Percentiles rank a stretch among this genome's conserved stretches.
phyloP scores from a whole-genome alignment of 73 alveolate genomes.

The Paraurostyla sp. region DNA sequence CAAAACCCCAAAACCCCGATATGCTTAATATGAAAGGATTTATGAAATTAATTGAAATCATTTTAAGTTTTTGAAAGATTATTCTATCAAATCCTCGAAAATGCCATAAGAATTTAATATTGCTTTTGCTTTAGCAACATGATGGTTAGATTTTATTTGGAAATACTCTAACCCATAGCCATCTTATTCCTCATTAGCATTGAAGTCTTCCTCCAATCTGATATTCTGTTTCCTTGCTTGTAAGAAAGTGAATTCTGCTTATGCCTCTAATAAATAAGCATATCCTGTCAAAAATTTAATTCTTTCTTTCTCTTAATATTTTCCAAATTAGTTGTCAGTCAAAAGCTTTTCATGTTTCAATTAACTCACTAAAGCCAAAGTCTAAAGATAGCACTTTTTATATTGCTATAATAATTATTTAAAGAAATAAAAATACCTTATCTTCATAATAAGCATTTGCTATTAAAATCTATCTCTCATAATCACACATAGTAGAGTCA shows the following conservation, averaged over 20 bases:
- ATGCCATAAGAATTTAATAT: too few relatives aligned
- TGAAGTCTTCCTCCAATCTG: constrained; percentile 15
- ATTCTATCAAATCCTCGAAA: too few relatives aligned
- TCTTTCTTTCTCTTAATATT: background rate
- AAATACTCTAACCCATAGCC: too few relatives aligned
- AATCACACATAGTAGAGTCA: too few relatives aligned
- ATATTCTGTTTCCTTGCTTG: constrained; percentile 15
- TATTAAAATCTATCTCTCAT: constrained; percentile 9
- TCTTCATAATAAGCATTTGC: background rate
- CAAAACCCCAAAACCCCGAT: too few relatives aligned
- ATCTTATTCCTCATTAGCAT: too few relatives aligned
- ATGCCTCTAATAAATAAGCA: background rate
- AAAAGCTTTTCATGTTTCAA: background rate
- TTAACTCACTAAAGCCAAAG: background rate
- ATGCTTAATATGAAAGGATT: too few relatives aligned
- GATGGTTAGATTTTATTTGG: too few relatives aligned
- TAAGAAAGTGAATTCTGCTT: constrained; percentile 21
- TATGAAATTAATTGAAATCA: too few relatives aligned
- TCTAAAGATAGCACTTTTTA: background rate
- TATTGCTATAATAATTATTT: constrained; percentile 6
- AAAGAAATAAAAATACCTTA: background rate
- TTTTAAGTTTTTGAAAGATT: too few relatives aligned
- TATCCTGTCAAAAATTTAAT: background rate
- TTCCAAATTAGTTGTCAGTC: background rate
- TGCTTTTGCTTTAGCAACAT: too few relatives aligned